Conservation (phyloP, 2,329 filamentous ascomycete genomes). For the Nothomitra cinnamomea region DNA sequence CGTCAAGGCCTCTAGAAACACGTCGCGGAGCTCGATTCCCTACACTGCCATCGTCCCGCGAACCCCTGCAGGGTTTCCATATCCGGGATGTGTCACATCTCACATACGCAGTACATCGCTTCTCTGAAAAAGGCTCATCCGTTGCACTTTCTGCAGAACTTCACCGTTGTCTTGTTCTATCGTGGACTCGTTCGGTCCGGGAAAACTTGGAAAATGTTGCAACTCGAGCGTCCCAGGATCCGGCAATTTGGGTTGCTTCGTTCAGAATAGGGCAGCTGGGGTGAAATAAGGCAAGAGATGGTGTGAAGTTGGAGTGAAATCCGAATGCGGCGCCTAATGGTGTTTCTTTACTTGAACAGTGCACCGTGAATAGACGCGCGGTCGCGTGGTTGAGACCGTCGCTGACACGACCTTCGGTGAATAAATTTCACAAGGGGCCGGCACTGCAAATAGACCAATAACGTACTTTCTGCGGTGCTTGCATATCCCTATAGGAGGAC, state of each 20-base stretch:
- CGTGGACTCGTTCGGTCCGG: no score
- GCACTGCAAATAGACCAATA: not conserved
- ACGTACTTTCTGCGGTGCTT: not conserved
- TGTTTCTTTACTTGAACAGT: not conserved
- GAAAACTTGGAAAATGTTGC: no score
- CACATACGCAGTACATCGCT: no score
- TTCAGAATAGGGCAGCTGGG: not conserved
- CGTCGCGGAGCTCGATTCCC: no score
- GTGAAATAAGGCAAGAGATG: not conserved
- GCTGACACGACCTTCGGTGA: not conserved
- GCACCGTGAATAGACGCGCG: conserved; percentile 1
- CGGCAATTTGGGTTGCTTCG: not conserved
- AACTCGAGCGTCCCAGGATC: no score
- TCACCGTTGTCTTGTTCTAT: no score
- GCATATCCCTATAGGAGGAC: not conserved
- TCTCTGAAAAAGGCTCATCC: no score
- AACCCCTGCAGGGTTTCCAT: no score
- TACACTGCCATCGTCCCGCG: no score
- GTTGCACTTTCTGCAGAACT: no score
- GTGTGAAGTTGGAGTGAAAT: not conserved
- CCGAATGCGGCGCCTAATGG: not conserved
- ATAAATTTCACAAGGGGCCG: not conserved
- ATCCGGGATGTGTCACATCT: no score
- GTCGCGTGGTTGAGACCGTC: not conserved
- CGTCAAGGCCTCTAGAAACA: no score